Base-by-base conservation (phyloP, 2,329 filamentous ascomycete species). In the Trichoderma sp. region DNA sequence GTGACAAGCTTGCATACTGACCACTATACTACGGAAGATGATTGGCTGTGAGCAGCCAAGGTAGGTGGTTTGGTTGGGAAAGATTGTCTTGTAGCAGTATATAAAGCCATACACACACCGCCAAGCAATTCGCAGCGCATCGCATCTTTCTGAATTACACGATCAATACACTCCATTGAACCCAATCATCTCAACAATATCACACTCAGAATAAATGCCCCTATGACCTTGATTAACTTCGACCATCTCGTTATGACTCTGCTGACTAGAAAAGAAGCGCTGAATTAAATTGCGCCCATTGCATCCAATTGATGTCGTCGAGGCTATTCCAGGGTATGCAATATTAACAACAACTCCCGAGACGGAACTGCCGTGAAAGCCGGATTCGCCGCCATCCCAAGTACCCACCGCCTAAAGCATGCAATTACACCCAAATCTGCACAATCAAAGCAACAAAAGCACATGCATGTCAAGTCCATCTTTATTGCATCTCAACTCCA, bases 1-100 rank as follows among this genome's bases (percentile, higher is more conserved):
- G 71, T 72, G 71, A 72, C 70, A 72, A 72, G 71, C 71, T 72
- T 71, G 71, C 71, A 72, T 72, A 72, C 71, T 72, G 71, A 72
- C 71, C 71, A 72, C 71, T 72, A 72, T 72, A 72, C 71, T 72
- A 72, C 71, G 71, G 71, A 72, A 70, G 68, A 72, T 69, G 14
- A 47, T 61, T 69, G 67, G 49, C 60, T 69, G 67, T 69, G 67
- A 47, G 27, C 67, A 69, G 60, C 67, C 67, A 69, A n/a, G 49
- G 67, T 69, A 69, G 67, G n/a, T 21, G 47, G 21, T 49, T 21
- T 49, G 19, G 47, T 43, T 43, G 47, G 2, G 4, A n/a, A n/a
- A n/a, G 2, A 11, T 4, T 5, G 47, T 5, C 47, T 24, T 49
- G 2, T 13, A 13, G 10, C 13, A 11, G n/a, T 13, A 11, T 49